A percentile compares a stretch with the other conserved stretches of the same genome.
Conservation (phyloP, 768 basidiomycete genomes). For the Amanita pseudoporphyria region DNA sequence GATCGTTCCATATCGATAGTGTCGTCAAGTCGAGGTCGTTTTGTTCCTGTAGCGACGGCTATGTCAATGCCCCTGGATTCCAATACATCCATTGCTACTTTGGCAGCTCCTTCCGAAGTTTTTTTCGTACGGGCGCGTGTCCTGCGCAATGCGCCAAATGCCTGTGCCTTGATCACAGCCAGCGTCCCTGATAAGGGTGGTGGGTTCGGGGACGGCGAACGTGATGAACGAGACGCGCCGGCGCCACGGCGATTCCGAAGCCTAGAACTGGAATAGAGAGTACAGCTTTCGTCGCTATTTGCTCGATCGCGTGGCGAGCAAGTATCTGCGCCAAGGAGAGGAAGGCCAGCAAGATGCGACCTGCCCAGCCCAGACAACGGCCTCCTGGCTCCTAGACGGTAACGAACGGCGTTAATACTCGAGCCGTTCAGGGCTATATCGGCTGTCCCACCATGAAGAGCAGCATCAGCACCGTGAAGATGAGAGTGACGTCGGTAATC, state of each 20-base stretch:
- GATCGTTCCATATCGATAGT: conserved; percentile 26
- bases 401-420: conserved; percentile 48
- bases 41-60: conserved; percentile 25
- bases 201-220: conserved; percentile 36
- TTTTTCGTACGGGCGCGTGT: conserved; percentile 69
- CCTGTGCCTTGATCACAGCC: conserved; percentile 86
- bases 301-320: conserved; percentile 41
- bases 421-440: conserved; percentile 52
- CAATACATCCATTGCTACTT: conserved; percentile 73
- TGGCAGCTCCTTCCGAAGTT: conserved; percentile 57
- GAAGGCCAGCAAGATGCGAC: conserved; percentile 25
- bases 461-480: conserved; percentile 48
- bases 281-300: conserved; percentile 48
- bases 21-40: conserved; percentile 49
- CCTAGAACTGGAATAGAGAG: conserved; percentile 30
- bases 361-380: conserved; percentile 41
- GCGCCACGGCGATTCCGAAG: conserved; percentile 39
- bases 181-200: conserved; percentile 65
- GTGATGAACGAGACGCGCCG: conserved; percentile 35
- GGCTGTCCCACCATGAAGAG: conserved; percentile 65
- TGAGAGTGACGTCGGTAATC: conserved; percentile 53
- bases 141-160: conserved; percentile 77
- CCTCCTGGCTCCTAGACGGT: conserved; percentile 42
- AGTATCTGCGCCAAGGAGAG: conserved; percentile 42
- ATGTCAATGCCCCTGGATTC: conserved; percentile 69